phyloP scores from a whole-genome alignment of 352 stramenopile species.

The Phytophthora sojae region DNA sequence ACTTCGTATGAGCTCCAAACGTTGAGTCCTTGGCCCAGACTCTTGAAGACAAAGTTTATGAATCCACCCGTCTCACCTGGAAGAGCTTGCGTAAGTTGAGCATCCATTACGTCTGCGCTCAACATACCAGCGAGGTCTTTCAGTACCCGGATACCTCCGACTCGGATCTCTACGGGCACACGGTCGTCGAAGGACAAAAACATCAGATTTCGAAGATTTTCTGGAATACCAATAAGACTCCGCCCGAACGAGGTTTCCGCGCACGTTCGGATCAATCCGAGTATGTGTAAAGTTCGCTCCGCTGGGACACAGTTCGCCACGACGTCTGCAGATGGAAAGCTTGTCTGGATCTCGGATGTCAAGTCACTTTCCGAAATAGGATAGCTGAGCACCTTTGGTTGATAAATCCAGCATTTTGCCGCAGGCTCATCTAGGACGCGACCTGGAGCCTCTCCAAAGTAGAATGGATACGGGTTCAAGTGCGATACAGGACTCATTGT shows the following conservation, averaged over 20 bases:
- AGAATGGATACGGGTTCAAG: slow-evolving; percentile 75
- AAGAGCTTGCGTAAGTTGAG: slow-evolving; percentile 43
- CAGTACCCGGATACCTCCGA: slow-evolving; percentile 54
- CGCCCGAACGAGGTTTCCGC: slow-evolving; percentile 61
- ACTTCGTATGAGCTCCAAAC: slow-evolving; percentile 52
- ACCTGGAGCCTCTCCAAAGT: slow-evolving; percentile 68
- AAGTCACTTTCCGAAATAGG: slow-evolving; percentile 62
- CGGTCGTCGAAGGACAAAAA: slow-evolving; percentile 59
- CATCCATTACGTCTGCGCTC: slow-evolving; percentile 43
- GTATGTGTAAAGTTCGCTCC: slow-evolving; percentile 70
- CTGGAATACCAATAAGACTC: slow-evolving; percentile 57
- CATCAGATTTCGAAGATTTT: slow-evolving; percentile 72
- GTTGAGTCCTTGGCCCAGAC: slow-evolving; percentile 44
- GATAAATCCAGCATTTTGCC: slow-evolving; percentile 69
- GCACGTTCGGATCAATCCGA: slow-evolving; percentile 72
- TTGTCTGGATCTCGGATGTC: slow-evolving; percentile 57
- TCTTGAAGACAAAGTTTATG: slow-evolving; percentile 47
- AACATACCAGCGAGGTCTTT: slow-evolving; percentile 51
- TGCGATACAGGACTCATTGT: slow-evolving; percentile 15
- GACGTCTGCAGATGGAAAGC: slow-evolving; percentile 40
- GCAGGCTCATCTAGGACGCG: slow-evolving; percentile 56
- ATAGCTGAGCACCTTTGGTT: slow-evolving; percentile 59
- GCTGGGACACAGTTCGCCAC: slow-evolving; percentile 38
- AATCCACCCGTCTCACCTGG: slow-evolving; percentile 34
- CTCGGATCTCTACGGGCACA: slow-evolving; percentile 58